A percentile compares a stretch with the other conserved stretches of the same genome.
Evolutionary conservation across 352 stramenopile genomes (phyloP).

Genomic region (Phytophthora agathidicida): DNA sequence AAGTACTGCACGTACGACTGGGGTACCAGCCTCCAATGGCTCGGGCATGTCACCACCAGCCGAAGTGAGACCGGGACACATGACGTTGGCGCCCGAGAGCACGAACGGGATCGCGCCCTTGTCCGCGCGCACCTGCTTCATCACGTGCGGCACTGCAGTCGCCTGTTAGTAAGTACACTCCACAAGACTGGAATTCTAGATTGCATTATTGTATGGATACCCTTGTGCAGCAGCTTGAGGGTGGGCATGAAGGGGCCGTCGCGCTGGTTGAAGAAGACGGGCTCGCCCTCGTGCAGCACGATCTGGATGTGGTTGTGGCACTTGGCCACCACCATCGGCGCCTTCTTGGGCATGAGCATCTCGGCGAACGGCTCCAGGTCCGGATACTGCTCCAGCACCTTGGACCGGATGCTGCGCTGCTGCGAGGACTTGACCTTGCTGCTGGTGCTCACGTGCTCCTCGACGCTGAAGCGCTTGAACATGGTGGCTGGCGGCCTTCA

Average conservation of each 20-base stretch:
- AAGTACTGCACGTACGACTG: conserved; percentile 66
- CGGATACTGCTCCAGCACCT: conserved; percentile 94
- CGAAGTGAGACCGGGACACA: conserved; percentile 98
- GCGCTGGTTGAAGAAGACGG: conserved; percentile 96
- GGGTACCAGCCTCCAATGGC: conserved; percentile 79
- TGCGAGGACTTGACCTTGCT: conserved; percentile 98
- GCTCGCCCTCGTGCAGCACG: conserved; percentile 90
- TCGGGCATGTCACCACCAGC: conserved; percentile 93
- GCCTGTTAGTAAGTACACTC: too few relatives aligned
- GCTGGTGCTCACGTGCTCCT: conserved; percentile 94
- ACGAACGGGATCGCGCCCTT: conserved; percentile 98
- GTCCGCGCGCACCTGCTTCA: conserved; percentile 95
- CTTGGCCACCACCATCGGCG: conserved; percentile 91
- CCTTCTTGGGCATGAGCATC: conserved; percentile 95
- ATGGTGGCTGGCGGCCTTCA: conserved; percentile 44
- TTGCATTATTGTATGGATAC: conserved; percentile 30
- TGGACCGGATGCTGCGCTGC: conserved; percentile 94
- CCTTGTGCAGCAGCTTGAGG: conserved; percentile 95
- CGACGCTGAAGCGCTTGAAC: conserved; percentile 96
- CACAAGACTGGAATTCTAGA: neutral
- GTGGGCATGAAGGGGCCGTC: conserved; percentile 98
- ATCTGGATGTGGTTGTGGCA: conserved; percentile 91
- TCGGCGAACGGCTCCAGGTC: conserved; percentile 90
- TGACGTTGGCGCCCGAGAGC: conserved; percentile 98
- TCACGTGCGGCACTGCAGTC: conserved; percentile 86